A percentile compares a stretch with the other conserved stretches of the same genome.
These are phyloP conservation scores for Piper betle DNA, from an alignment of 164 flowering plant genomes.

Conservation along the genomic window DNA sequence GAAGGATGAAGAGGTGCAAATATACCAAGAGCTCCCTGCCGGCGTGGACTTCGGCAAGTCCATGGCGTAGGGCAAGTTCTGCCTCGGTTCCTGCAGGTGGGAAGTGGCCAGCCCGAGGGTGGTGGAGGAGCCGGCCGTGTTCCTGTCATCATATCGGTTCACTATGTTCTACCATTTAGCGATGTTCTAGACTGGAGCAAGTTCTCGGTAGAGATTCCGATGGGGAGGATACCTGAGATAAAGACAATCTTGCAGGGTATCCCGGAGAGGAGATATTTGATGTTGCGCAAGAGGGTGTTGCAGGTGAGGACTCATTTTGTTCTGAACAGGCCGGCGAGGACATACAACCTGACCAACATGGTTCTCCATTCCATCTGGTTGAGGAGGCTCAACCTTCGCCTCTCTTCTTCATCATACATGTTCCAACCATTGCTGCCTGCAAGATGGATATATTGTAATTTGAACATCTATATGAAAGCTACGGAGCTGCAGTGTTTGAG, in stretches of 20 bases:
- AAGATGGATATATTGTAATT: too few species aligned
- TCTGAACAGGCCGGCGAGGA: constrained; percentile 21
- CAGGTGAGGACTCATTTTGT: constrained; percentile 22
- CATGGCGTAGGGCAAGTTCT: constrained; percentile 19
- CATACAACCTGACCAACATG: constrained; percentile 26
- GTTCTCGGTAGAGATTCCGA: constrained; percentile 14
- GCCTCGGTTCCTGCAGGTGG: constrained; percentile 47
- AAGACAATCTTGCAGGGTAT: constrained; percentile 23
- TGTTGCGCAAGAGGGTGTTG: constrained; percentile 16
- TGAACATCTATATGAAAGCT: too few species aligned
- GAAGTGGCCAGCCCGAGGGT: constrained; percentile 52
- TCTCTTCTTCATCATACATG: not conserved
- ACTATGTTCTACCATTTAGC: constrained; percentile 29
- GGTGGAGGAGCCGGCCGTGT: constrained; percentile 20
- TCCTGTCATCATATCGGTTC: constrained; percentile 13
- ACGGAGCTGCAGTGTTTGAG: too few species aligned
- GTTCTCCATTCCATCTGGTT: constrained; percentile 33
- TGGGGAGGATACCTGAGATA: constrained; percentile 32
- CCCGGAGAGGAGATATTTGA: constrained; percentile 10
- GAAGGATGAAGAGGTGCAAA: constrained; percentile 16
- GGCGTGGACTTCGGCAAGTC: constrained; percentile 7
- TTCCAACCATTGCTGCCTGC: too few species aligned
- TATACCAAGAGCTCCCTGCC: constrained; percentile 15
- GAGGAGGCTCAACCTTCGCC: constrained; percentile 17
- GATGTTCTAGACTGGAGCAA: constrained; percentile 51